Base-by-base conservation (phyloP, 2,329 filamentous ascomycete species). In the Exophiala bonariae region DNA sequence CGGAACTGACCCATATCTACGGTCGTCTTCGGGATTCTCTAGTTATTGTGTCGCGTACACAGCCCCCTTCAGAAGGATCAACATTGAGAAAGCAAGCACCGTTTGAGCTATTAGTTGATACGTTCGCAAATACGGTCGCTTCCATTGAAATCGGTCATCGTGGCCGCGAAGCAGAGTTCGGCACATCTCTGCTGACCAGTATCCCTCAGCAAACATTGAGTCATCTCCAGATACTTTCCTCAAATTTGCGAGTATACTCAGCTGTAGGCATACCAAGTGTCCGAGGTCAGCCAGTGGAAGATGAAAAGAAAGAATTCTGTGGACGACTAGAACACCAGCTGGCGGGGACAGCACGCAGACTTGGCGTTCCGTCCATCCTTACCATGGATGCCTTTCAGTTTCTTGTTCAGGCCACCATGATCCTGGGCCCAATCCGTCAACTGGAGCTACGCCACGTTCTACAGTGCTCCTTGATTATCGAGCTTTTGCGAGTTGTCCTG, bases 91-190 rank as follows among this genome's bases (percentile, higher is more conserved):
- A 52, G 37, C 44, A 56, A 36, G 48, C 45, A 33, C 41, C 49
- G 31, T 47, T 44, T 35, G 42, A 58, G 45, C 35, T 52, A 13
- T 20, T 55, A 33, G 43, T 52, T 32, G 35, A 56, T 44, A 52
- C 56, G 33, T 35, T 59, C 22, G 50, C 51, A 22, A 58, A 84
- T 63, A 92, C 91, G 0, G 90, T 99, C 49, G 85, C 90, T 7
- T 84, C 90, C 0, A 83, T 88, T 3, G 93, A 99, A 69, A 96
- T 97, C 56, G 85, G 91, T 54, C 90, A 96, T 65, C 86, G 93
- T 59, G 93, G 93, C 5, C 76, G 89, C 3, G 86, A 89, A 58
- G 82, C 83, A 17, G 81, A 86, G 55, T 79, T 81, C 37, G 85
- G 87, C 44, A 77, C 82, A 66, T 92, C 86, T 4, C 71, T 97